These are phyloP conservation scores for Terana coerulea DNA, from an alignment of 768 basidiomycete genomes.

Conservation along the genomic window DNA sequence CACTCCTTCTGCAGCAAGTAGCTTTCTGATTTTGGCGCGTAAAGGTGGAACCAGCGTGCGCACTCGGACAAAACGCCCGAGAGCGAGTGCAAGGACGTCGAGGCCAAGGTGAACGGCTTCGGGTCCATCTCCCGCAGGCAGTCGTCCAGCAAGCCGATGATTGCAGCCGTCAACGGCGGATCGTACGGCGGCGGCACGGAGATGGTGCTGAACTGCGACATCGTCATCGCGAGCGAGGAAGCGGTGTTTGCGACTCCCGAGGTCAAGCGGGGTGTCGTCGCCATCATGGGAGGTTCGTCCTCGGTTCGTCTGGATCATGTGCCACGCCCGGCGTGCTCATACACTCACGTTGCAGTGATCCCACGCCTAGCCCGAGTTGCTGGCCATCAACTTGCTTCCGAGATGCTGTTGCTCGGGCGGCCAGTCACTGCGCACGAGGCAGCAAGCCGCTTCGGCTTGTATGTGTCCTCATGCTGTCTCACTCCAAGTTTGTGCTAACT, in stretches of 20 bases:
- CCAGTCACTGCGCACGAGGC: conserved; percentile 67
- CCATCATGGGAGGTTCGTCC: conserved; percentile 61
- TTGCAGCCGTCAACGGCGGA: conserved; percentile 79
- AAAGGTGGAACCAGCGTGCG: conserved; percentile 56
- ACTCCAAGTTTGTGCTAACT: not conserved
- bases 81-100: conserved; percentile 39
- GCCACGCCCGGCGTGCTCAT: not conserved
- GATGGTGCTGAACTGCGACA: conserved; percentile 66
- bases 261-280: conserved; percentile 74
- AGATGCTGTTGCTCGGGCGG: conserved; percentile 72
- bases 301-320: conserved; percentile 36
- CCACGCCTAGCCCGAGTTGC: conserved; percentile 61
- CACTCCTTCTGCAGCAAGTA: not conserved
- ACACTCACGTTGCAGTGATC: conserved; percentile 38
- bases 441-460: conserved; percentile 72
- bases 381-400: conserved; percentile 78
- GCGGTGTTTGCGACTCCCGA: conserved; percentile 75
- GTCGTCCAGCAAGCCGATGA: conserved; percentile 62
- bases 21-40: not conserved
- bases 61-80: conserved; percentile 25
- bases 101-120: conserved; percentile 53
- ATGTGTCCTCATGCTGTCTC: conserved; percentile 16
- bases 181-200: conserved; percentile 34
- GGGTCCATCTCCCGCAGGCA: conserved; percentile 68
- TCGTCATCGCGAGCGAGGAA: conserved; percentile 64